A percentile compares a stretch with the other conserved stretches of the same genome.
phyloP scores from a whole-genome alignment of 2,329 filamentous ascomycete genomes.

The Aspergillus intermedius region DNA sequence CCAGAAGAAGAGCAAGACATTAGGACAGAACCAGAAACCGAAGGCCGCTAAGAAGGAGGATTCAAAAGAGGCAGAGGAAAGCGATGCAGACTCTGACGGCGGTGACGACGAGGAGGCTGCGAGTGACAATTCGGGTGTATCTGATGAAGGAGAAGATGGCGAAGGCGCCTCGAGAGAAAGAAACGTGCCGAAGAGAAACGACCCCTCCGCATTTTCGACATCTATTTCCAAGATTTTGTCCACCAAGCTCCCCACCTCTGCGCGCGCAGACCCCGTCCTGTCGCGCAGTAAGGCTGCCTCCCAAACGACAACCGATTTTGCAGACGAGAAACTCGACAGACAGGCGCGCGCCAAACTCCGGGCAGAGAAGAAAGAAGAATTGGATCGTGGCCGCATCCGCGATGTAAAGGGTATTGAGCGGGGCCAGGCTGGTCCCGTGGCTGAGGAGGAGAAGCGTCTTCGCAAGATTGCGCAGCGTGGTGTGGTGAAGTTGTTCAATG shows the following conservation, averaged over 20 bases:
- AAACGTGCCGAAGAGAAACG: slow-evolving; percentile 66
- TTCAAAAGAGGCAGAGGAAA: slow-evolving; percentile 4
- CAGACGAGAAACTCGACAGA: slow-evolving; percentile 71
- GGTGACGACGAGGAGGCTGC: slow-evolving; percentile 18
- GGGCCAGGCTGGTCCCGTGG: slow-evolving; percentile 45
- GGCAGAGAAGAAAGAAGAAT: slow-evolving; percentile 68
- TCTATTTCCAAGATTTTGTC: slow-evolving; percentile 89
- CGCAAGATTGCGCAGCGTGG: slow-evolving; percentile 85
- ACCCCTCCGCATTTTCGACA: slow-evolving; percentile 82
- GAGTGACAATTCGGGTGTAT: slow-evolving; percentile 19
- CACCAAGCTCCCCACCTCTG: slow-evolving; percentile 76
- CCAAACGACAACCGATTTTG: slow-evolving; percentile 63
- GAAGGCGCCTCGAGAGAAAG: slow-evolving; percentile 35
- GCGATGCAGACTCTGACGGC: slow-evolving; percentile 9
- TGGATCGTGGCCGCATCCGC: slow-evolving; percentile 81
- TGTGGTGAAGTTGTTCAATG: slow-evolving; percentile 95
- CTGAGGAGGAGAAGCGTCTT: slow-evolving; percentile 69
- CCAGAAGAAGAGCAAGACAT: slow-evolving; percentile 12
- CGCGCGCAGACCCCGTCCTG: slow-evolving; percentile 84
- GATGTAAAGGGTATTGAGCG: slow-evolving; percentile 68
- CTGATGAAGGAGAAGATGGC: slow-evolving; percentile 30
- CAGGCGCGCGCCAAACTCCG: slow-evolving; percentile 74
- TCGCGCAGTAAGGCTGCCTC: slow-evolving; percentile 71
- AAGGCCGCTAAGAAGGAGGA: slow-evolving; percentile 15
- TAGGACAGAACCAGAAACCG: slow-evolving; percentile 5